Base-by-base conservation (phyloP, 106 monocot genomes). In the Xerophyta viscosa region DNA sequence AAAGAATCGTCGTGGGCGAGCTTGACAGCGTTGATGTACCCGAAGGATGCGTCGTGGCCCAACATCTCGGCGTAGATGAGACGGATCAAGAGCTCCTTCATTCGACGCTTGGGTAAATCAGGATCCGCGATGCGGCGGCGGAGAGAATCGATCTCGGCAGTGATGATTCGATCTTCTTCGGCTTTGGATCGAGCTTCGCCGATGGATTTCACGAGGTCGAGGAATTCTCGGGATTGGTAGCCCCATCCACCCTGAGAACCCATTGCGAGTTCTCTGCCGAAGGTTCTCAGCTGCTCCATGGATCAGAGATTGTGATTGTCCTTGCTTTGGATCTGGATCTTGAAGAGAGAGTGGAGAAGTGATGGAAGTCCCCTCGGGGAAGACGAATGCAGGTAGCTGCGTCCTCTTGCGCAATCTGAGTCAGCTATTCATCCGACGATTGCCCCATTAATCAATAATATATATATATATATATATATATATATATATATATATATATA, bases 241-340 rank as follows among this genome's bases (percentile, higher is more conserved):
- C 77, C 78, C 85, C 91, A 82, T 0, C 82, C 91, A 17, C 82
- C 85, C 61, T 86, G 86, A 37, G 90, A 86, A 41, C 98, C 98
- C 98, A 90, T 98, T 25, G 98, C 98, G 48, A 98, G 82, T 76
- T 98, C 98, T 48, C 98, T 63, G 29, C 98, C 98, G 71, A 98
- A 79, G 46, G 82, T 82, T 68, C 79, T 79, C 62, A 98, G 72
- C 72, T 98, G 98, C 86, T 98, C 98, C 98, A 98, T 47, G 43
- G 43, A 14, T 44, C 14, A 9, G 43, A 44, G 3, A 9, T n/a
- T n/a, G n/a, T n/a, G n/a, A n/a, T n/a, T n/a, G n/a, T n/a, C n/a
- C n/a, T n/a, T n/a, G n/a, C n/a, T n/a, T 10, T 5, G 10, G 33
- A 33, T 33, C 33, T 33, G 10, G 33, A 33, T 33, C 33, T 33